Evolutionary conservation across 2,329 filamentous ascomycete species (phyloP).

Genomic region (Ceratocystis albifundus): DNA sequence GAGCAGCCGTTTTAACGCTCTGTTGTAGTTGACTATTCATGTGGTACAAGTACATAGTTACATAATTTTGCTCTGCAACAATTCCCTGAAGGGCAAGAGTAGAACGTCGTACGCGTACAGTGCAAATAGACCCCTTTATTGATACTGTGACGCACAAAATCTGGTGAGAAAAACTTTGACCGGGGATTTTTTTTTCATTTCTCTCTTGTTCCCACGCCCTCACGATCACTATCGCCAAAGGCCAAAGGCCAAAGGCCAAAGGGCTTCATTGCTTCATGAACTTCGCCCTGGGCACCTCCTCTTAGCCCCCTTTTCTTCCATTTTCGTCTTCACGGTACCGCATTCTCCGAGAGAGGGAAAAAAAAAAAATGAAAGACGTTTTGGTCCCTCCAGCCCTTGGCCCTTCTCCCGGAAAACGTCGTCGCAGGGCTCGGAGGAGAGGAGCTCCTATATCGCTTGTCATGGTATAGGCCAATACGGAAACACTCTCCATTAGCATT

Average conservation of each 20-base stretch:
- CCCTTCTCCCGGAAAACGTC: background rate
- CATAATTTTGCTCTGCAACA: background rate
- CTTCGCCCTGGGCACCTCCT: background rate
- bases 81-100: background rate
- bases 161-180: background rate
- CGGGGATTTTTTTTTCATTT: background rate
- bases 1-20: background rate
- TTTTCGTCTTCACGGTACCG: background rate
- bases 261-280: background rate
- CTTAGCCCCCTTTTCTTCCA: background rate
- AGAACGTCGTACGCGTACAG: background rate
- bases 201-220: background rate
- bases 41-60: background rate
- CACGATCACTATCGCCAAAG: too few relatives aligned
- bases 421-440: background rate
- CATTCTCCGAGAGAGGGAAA: slow-evolving; percentile 1
- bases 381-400: slow-evolving; percentile 1
- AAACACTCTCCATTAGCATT: background rate
- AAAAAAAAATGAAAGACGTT: too few relatives aligned
- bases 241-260: too few relatives aligned
- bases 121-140: background rate
- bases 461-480: background rate
- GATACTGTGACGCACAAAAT: background rate
- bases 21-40: background rate
- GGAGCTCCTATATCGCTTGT: background rate